Conservation (phyloP, 176 grass and related monocot genomes). For the Bolboschoenus planiculmis region DNA sequence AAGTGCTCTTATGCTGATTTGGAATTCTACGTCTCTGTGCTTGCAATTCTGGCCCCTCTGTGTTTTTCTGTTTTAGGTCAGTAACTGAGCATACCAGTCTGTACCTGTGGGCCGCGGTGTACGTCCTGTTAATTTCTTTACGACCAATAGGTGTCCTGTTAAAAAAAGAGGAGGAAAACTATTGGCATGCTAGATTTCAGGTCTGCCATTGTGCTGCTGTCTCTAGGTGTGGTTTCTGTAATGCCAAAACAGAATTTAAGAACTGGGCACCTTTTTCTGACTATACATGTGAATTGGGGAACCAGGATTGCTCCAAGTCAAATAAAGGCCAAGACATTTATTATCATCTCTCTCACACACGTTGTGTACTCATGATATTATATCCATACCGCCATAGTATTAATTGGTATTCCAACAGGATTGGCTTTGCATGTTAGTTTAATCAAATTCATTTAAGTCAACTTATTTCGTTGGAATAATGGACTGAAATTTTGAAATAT, state of each 20-base stretch:
- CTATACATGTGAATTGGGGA: background rate
- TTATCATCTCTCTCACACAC: background rate
- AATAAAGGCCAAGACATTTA: background rate
- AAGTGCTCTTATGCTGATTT: background rate
- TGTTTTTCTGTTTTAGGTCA: background rate
- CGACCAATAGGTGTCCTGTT: background rate
- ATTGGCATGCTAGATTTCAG: background rate
- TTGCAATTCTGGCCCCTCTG: background rate
- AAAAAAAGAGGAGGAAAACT: background rate
- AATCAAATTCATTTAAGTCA: background rate
- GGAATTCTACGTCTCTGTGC: background rate
- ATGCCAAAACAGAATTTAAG: background rate
- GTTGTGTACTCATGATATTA: background rate
- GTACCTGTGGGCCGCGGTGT: background rate
- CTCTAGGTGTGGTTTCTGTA: background rate
- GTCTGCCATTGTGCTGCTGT: background rate
- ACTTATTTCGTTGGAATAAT: too few relatives aligned
- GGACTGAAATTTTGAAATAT: too few relatives aligned
- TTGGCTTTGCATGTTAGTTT: background rate
- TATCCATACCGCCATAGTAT: background rate
- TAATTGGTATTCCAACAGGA: background rate
- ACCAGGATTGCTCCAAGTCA: background rate
- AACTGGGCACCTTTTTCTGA: background rate
- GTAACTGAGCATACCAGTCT: background rate
- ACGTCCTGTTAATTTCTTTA: background rate